These are phyloP conservation scores for Panus rudis DNA, from an alignment of 768 basidiomycete species.

Conservation along the genomic window DNA sequence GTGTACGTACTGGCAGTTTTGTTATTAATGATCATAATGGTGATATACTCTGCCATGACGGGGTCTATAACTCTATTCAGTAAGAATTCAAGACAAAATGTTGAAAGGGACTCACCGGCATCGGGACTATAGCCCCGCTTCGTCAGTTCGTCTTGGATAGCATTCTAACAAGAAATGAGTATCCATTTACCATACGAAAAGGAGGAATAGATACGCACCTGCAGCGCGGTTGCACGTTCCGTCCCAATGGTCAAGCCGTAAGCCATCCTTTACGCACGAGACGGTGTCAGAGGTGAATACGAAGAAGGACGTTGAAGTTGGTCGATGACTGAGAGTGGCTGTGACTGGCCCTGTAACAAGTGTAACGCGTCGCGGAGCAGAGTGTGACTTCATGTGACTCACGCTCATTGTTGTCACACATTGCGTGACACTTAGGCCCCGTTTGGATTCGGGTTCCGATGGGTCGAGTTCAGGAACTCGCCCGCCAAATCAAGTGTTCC, in stretches of 20 bases:
- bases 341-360: too few relatives aligned
- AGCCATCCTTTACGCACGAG: conserved; percentile 36
- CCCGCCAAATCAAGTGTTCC: too few relatives aligned
- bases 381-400: background rate
- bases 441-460: too few relatives aligned
- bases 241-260: conserved; percentile 77
- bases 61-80: conserved; percentile 42
- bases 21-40: conserved; percentile 92
- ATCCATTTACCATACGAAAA: too few relatives aligned
- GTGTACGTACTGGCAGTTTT: conserved; percentile 61
- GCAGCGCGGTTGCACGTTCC: conserved; percentile 64
- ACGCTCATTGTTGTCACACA: background rate
- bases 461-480: too few relatives aligned
- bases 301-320: too few relatives aligned
- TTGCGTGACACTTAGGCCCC: too few relatives aligned
- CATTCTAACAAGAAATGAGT: conserved; percentile 39
- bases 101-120: conserved; percentile 46
- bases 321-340: too few relatives aligned
- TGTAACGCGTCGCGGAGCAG: background rate
- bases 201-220: conserved; percentile 37
- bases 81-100: conserved; percentile 10
- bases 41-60: conserved; percentile 92
- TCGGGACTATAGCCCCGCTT: conserved; percentile 69
- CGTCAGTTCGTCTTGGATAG: conserved; percentile 77
- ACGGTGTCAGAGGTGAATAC: conserved; percentile 6